phyloP scores from a whole-genome alignment of 139 green algal species.

The Chlorella sorokiniana region DNA sequence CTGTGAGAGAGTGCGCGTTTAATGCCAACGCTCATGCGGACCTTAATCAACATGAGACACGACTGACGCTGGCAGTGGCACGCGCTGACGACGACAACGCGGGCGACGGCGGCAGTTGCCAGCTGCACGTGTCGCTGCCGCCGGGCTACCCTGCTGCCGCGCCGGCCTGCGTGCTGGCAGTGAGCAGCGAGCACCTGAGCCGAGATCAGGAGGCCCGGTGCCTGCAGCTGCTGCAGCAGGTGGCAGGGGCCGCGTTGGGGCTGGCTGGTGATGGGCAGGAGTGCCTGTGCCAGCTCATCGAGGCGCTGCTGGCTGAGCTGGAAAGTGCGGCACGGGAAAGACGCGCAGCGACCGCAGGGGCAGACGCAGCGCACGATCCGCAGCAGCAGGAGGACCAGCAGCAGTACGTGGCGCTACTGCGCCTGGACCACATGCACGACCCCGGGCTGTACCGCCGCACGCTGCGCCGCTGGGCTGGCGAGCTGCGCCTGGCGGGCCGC shows the following conservation, averaged over 20 bases:
- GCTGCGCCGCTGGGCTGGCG: constrained; percentile 29
- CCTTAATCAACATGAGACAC: not conserved
- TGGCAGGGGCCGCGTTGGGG: not conserved
- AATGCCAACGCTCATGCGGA: not conserved
- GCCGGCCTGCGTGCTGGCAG: not conserved
- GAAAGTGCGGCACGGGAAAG: not conserved
- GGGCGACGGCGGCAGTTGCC: not conserved
- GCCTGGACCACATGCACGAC: constrained; percentile 50
- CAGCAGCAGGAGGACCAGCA: not conserved
- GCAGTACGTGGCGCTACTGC: constrained; percentile 36
- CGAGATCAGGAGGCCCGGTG: not conserved
- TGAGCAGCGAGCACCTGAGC: not conserved
- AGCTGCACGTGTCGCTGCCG: constrained; percentile 7
- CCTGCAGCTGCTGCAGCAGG: not conserved
- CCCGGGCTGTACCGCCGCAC: constrained; percentile 31
- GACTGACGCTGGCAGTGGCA: not conserved
- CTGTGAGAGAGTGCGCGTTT: not conserved
- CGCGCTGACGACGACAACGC: not conserved
- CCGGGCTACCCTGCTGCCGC: not conserved
- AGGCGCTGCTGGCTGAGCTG: not conserved
- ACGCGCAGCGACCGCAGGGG: not conserved
- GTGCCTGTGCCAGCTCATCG: not conserved
- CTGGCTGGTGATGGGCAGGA: not conserved
- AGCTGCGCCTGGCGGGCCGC: constrained; percentile 46
- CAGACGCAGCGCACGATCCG: no score